Evolutionary conservation across 495 filamentous ascomycete genomes (phyloP), one percentile per base, ranked within the genome.

Genomic region (Glutinoglossum americanum): DNA sequence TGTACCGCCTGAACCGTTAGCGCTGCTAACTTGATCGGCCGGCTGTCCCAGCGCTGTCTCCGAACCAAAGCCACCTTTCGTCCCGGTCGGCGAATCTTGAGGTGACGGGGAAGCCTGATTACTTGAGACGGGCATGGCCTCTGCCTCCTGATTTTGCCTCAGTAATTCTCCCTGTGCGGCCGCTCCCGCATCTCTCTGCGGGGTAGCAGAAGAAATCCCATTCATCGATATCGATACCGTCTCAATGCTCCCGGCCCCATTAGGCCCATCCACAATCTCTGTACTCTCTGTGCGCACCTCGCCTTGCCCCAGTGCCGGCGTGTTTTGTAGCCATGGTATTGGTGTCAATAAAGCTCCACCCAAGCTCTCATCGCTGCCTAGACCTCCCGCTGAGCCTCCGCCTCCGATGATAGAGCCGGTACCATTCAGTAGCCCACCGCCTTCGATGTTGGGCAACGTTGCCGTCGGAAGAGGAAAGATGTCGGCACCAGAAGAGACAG

Each of bases 321-420:
- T 13, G 63, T 70, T 70, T 19, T 61, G 71, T 8, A 95, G 70
- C 92, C 92, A 97, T 0, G 89, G 85, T 49, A 98, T 98, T 0
- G 90, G 90, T 0, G 92, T 96, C 26, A 98, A 74, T 37, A 95
- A 76, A 0, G 93, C 92, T 10, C 92, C 92, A 41, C 92, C 90
- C 7, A 98, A 72, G 19, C 80, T 84, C 63, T 97, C 92, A 66
- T 95, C 89, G 56, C 82, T 84, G 0, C 87, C 89, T 5, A 87
- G 68, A 13, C 67, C 66, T 54, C 63, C 64, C 44, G 41, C 32
- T 3, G 57, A 47, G 15, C 25, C 23, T 17, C 37, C 53, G 30
- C 32, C 51, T 23, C 0, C 70, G 59, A 23, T 62, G 44, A 53
- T 54, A 41, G 11, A 21, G 17, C 59, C 47, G 13, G 49, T 62